Conservation (phyloP, 2,329 filamentous ascomycete species). For the Ophiosphaerella herpotricha region DNA sequence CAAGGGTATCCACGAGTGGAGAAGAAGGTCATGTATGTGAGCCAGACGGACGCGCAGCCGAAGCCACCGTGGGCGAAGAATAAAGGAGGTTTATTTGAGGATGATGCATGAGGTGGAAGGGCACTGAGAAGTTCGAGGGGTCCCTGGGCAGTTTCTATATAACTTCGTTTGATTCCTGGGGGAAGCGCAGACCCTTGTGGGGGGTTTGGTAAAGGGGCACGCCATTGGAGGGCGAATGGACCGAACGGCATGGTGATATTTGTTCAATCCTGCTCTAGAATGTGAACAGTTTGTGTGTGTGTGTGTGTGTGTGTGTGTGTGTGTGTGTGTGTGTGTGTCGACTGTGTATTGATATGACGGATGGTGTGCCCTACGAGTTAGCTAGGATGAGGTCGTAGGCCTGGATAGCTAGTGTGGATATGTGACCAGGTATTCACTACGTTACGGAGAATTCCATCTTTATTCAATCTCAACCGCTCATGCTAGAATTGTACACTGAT, state of each 20-base stretch:
- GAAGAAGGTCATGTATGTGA: conserved; percentile 58
- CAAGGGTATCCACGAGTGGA: conserved; percentile 51
- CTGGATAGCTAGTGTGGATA: too few species aligned
- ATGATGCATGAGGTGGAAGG: conserved; percentile 24
- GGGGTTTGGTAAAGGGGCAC: conserved; percentile 27
- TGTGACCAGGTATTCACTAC: too few species aligned
- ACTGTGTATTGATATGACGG: too few species aligned
- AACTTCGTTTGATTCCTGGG: conserved; percentile 50
- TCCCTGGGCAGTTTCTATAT: conserved; percentile 52
- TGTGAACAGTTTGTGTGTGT: too few species aligned
- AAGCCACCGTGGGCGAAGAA: conserved; percentile 62
- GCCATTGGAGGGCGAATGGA: conserved; percentile 38
- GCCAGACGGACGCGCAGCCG: conserved; percentile 59
- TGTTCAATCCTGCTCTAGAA: too few species aligned
- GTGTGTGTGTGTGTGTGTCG: too few species aligned
- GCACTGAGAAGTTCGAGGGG: conserved; percentile 57
- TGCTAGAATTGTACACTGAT: too few species aligned
- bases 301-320: too few species aligned
- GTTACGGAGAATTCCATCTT: too few species aligned
- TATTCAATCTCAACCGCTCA: too few species aligned
- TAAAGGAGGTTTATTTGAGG: conserved; percentile 42
- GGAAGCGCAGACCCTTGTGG: not conserved
- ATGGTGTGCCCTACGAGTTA: too few species aligned
- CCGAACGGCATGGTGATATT: conserved; percentile 28
- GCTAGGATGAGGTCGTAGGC: too few species aligned